Evolutionary conservation across 305 asterid genomes (phyloP).

Genomic region (Fraxinus velutina): DNA sequence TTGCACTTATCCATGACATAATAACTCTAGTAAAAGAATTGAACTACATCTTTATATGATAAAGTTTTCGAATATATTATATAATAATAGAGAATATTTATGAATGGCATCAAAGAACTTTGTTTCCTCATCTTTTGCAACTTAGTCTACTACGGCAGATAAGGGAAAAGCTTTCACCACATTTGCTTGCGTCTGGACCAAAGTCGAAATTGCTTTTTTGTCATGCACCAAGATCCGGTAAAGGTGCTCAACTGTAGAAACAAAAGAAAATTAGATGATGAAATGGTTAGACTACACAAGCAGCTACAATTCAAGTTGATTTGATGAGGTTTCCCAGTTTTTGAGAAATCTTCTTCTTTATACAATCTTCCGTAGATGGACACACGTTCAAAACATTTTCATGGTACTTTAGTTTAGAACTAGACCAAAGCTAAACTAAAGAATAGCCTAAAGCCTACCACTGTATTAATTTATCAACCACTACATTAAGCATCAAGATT

Average conservation of each 20-base stretch:
- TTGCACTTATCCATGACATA: background rate
- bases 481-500: slow-evolving; percentile 3
- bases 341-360: background rate
- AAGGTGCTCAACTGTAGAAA: slow-evolving; percentile 69
- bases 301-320: background rate
- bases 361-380: background rate
- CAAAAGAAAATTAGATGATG: background rate
- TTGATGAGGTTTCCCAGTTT: background rate
- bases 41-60: background rate
- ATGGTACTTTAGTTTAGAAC: background rate
- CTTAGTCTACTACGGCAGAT: background rate
- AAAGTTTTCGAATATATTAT: background rate
- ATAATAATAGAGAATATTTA: background rate
- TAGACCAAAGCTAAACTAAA: background rate
- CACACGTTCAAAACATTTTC: background rate
- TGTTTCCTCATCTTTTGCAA: background rate
- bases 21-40: background rate
- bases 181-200: slow-evolving; percentile 52
- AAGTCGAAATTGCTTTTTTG: slow-evolving; percentile 60
- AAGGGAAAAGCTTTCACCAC: slow-evolving; percentile 43
- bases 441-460: background rate
- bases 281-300: background rate
- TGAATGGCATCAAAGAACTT: background rate
- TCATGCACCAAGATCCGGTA: slow-evolving; percentile 69
- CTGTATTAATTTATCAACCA: background rate